Evolutionary conservation across 2,329 filamentous ascomycete species (phyloP).

Genomic region (Ceratocystis albifundus): DNA sequence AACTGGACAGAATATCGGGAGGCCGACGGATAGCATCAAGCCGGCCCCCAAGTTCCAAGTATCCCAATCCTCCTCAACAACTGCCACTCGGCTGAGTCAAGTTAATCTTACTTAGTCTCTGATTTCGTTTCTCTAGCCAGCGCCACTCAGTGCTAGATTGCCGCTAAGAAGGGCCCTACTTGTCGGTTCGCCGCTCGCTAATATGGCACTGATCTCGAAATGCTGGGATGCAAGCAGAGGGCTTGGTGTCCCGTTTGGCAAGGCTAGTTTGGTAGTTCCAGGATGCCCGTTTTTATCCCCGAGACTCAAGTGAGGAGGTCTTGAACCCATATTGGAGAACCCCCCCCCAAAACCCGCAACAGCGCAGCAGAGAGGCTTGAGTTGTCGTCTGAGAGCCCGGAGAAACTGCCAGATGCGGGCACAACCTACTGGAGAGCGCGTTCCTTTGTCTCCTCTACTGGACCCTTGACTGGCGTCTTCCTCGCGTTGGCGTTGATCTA

Average conservation of each 20-base stretch:
- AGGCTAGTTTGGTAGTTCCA: neutral
- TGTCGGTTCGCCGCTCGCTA: neutral
- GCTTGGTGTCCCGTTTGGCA: neutral
- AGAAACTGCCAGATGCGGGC: neutral
- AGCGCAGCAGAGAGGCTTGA: neutral
- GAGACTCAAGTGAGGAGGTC: neutral
- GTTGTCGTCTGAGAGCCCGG: neutral
- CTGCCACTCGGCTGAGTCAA: neutral
- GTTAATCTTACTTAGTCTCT: neutral
- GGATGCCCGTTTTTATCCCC: neutral
- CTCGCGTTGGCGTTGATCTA: neutral
- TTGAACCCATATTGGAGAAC: neutral
- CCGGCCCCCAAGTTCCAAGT: neutral
- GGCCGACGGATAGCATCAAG: neutral
- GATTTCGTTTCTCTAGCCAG: neutral
- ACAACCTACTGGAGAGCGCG: neutral
- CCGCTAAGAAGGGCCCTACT: neutral
- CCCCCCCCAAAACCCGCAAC: neutral
- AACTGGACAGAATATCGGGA: neutral
- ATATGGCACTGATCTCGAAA: neutral
- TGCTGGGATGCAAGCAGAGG: neutral
- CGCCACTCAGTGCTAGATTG: neutral
- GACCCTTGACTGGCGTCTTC: neutral
- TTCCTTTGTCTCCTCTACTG: constrained; percentile 7
- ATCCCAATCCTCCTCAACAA: constrained; percentile 8